Base-by-base conservation (phyloP, 2,329 filamentous ascomycete species). In the Davidsoniella eucalypti region DNA sequence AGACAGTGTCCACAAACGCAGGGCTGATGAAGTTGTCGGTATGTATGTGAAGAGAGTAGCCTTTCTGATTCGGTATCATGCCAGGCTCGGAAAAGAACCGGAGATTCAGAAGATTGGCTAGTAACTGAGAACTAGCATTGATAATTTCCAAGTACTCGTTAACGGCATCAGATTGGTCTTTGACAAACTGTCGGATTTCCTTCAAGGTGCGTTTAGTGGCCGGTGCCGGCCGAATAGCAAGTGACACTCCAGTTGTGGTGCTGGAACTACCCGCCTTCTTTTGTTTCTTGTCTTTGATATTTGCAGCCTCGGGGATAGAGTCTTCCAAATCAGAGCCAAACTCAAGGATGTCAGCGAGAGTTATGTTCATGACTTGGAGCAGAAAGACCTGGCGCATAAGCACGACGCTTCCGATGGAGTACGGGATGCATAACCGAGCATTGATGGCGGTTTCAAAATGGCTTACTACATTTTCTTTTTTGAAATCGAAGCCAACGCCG, bases 11-110 rank as follows among this genome's bases (percentile, higher is more conserved):
- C 1, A 73, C 64, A 1, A 72, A 53, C 1, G 66, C 60, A 2
- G 55, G 57, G 48, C 64, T 69, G 51, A 70, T 65, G 52, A 66
- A 64, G 17, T 60, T 66, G 47, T 72, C 66, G 0, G 63, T 66
- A n/a, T 50, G 48, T 1, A 61, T 57, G 1, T 65, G 63, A 2
- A 69, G 43, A 0, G 43, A 52, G 1, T 65, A 62, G 1, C 70
- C 69, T 46, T 64, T 67, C 39, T 72, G 67, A 46, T 74, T 70
- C 0, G 59, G 53, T 0, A 73, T 51, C 3, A 70, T 59, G 52
- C 71, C 67, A 0, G 65, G 64, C 1, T 61, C 59, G 49, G 59
- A 68, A 51, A 61, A 66, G 55, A 68, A 68, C 51, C 57, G 61
- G 5, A 55, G 37, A 26, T 65, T 66, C 54, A 68, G 64, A 0